phyloP scores from a whole-genome alignment of 2,329 filamentous ascomycete species.

The Cladophialophora chaetospira region DNA sequence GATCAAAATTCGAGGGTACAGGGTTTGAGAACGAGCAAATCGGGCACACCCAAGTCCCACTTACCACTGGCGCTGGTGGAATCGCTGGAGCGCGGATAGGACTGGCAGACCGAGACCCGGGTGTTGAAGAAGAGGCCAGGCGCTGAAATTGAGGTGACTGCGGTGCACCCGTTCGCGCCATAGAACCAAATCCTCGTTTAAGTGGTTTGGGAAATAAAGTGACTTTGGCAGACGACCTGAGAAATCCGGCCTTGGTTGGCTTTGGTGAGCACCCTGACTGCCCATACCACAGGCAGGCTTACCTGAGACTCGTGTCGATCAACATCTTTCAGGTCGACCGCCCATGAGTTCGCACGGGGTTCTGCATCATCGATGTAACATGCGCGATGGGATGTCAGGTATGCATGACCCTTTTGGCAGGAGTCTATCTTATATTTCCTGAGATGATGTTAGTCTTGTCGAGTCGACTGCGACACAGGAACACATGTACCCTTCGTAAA shows the following conservation, averaged over 20 bases:
- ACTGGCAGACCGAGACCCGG: constrained; percentile 36
- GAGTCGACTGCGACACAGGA: background rate
- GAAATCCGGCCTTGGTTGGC: constrained; percentile 70
- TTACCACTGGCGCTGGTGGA: constrained; percentile 40
- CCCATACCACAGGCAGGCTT: constrained; percentile 35
- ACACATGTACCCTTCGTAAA: constrained; percentile 78
- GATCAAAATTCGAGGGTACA: constrained; percentile 90
- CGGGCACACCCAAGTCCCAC: constrained; percentile 88
- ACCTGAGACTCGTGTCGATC: constrained; percentile 90
- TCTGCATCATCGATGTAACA: constrained; percentile 93
- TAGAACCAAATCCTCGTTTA: constrained; percentile 64
- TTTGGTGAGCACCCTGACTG: constrained; percentile 25
- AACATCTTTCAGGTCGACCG: constrained; percentile 85
- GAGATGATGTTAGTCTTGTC: constrained; percentile 2
- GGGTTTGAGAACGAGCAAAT: constrained; percentile 96
- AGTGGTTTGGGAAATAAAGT: constrained; percentile 80
- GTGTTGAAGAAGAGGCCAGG: constrained; percentile 35
- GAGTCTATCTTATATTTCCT: constrained; percentile 95
- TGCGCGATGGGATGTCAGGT: constrained; percentile 90
- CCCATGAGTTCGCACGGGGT: constrained; percentile 79
- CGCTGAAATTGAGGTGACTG: constrained; percentile 29
- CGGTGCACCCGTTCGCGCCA: constrained; percentile 49
- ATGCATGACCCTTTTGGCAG: constrained; percentile 94
- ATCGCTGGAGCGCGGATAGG: constrained; percentile 40
- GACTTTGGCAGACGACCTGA: constrained; percentile 93